A percentile compares a stretch with the other conserved stretches of the same genome.
Evolutionary conservation across 2,329 filamentous ascomycete species (phyloP).

Genomic region (Didymella exigua): DNA sequence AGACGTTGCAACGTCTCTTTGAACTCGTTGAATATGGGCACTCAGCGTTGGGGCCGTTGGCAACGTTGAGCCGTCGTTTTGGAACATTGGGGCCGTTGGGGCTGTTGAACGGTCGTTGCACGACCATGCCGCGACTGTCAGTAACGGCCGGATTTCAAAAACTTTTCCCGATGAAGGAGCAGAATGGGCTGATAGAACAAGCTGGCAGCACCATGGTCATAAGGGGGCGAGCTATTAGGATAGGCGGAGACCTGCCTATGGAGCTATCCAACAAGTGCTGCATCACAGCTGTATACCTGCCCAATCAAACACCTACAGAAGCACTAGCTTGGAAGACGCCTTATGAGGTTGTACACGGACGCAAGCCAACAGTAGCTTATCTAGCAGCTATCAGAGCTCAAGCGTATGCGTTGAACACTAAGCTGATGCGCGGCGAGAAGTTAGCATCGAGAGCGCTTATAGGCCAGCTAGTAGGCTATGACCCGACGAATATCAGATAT

Average conservation of each 20-base stretch:
- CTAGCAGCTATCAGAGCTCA: conserved; percentile 1
- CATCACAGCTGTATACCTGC: neutral
- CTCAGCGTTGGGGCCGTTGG: no score
- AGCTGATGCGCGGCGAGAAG: conserved; percentile 17
- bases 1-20: no score
- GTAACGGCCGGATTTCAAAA: no score
- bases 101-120: no score
- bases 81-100: no score
- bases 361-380: conserved; percentile 8
- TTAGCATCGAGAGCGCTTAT: neutral
- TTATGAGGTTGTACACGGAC: conserved; percentile 9
- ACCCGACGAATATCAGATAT: conserved; percentile 17
- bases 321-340: neutral
- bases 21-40: no score
- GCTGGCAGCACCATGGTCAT: conserved; percentile 2
- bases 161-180: no score
- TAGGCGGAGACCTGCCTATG: conserved; percentile 9
- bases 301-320: conserved; percentile 13
- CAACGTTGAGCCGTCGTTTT: no score
- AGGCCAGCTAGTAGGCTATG: conserved; percentile 22
- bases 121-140: no score
- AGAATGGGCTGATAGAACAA: conserved; percentile 14
- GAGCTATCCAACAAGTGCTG: conserved; percentile 1
- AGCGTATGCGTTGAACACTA: conserved; percentile 13
- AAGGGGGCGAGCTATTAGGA: neutral